Conservation (phyloP, 352 stramenopile species). For the Phytophthora macrochlamydospora region DNA sequence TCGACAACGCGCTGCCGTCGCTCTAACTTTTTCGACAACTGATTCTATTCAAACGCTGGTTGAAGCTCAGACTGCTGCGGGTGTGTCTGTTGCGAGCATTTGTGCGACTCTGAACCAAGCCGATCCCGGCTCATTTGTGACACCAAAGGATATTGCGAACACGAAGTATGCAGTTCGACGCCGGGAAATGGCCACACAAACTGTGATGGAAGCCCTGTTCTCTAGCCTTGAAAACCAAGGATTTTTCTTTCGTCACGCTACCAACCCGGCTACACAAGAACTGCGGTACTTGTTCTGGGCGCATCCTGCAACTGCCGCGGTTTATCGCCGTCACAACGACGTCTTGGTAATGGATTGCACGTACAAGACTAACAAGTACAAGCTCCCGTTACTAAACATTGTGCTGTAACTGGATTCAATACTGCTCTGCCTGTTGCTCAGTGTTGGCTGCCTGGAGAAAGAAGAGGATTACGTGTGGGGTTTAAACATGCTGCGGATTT, state of each 20-base stretch:
- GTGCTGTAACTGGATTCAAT: slow-evolving; percentile 6
- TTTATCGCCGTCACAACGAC: background rate
- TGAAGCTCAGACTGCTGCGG: slow-evolving; percentile 3
- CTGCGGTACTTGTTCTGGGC: slow-evolving; percentile 9
- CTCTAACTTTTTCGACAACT: background rate
- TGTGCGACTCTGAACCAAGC: slow-evolving; percentile 4
- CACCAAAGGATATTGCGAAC: slow-evolving; percentile 6
- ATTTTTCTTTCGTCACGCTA: slow-evolving; percentile 6
- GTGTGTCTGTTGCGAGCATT: background rate
- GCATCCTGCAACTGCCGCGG: background rate
- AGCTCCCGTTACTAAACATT: slow-evolving; percentile 14
- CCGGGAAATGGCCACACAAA: background rate
- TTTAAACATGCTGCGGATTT: slow-evolving; percentile 2
- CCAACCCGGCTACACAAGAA: background rate
- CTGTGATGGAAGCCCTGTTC: slow-evolving; percentile 8
- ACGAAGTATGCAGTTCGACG: background rate
- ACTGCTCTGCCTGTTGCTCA: slow-evolving; percentile 13
- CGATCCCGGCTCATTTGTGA: slow-evolving; percentile 9
- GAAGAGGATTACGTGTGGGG: slow-evolving; percentile 13
- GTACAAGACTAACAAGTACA: slow-evolving; percentile 15
- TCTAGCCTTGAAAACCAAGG: background rate
- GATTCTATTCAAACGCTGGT: slow-evolving; percentile 6
- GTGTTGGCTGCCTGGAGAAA: slow-evolving; percentile 9
- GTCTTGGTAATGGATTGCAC: slow-evolving; percentile 10
- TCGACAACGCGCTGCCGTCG: slow-evolving; percentile 10